Evolutionary conservation across 1,284 basidiomycete species (phyloP).

Genomic region (Kwoniella shivajii): DNA sequence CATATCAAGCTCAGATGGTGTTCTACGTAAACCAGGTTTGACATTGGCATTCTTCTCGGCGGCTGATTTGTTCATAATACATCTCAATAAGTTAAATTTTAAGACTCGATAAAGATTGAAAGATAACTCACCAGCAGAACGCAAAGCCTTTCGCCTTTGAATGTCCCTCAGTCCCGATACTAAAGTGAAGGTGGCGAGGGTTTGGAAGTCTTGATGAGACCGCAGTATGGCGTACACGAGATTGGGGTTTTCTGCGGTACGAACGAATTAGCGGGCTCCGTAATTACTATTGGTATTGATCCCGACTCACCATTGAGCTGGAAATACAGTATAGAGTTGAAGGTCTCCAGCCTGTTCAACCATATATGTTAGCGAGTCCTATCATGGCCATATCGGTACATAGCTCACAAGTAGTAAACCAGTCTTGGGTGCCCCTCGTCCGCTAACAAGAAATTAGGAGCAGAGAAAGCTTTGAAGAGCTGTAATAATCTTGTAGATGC

Average conservation of each 20-base stretch:
- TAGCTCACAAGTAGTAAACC: slow-evolving; percentile 77
- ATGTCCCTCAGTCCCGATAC: slow-evolving; percentile 80
- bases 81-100: background rate
- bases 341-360: slow-evolving; percentile 68
- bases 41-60: slow-evolving; percentile 23
- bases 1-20: slow-evolving; percentile 48
- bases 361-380: slow-evolving; percentile 1
- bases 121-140: slow-evolving; percentile 57
- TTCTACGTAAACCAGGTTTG: slow-evolving; percentile 28
- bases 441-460: slow-evolving; percentile 81
- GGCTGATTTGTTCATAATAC: background rate
- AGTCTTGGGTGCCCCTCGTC: slow-evolving; percentile 92
- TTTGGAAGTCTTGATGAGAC: slow-evolving; percentile 78
- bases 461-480: slow-evolving; percentile 85
- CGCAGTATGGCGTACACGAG: slow-evolving; percentile 82
- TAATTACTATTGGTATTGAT: background rate
- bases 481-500: slow-evolving; percentile 81
- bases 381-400: background rate
- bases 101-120: too few species aligned
- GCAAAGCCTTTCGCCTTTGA: slow-evolving; percentile 68
- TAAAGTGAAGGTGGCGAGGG: slow-evolving; percentile 84
- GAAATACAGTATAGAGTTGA: slow-evolving; percentile 78
- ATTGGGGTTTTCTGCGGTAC: slow-evolving; percentile 74
- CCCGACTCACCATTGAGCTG: slow-evolving; percentile 51
- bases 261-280: background rate